Base-by-base conservation (phyloP, 345 rosid species). In the Populus deltoides region DNA sequence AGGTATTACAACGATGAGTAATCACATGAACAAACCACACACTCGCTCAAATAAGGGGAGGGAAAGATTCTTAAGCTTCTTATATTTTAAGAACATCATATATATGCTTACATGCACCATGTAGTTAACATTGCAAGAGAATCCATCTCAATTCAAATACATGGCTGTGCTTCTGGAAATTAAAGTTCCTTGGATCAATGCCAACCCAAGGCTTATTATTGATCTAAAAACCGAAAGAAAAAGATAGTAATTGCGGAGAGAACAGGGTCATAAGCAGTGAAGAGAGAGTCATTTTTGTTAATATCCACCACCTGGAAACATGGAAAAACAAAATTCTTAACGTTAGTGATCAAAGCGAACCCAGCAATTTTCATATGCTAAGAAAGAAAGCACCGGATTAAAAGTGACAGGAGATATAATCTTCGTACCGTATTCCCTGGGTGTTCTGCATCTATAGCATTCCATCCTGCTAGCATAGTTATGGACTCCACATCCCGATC, bases 391-490 rank as follows among this genome's bases (percentile, higher is more conserved):
- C 47, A 43, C 43, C 13, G 47, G 47, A 10, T n/a, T 1, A 9
- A 59, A 59, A 4, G 63, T n/a, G 25, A 12, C 29, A 3, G 4
- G 6, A n/a, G 25, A 24, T 59, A 11, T 8, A 27, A 72, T 73
- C 29, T 27, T 33, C 74, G 33, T 61, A 76, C 83, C 75, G 18
- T 67, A 80, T 61, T 41, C 78, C 68, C 45, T 81, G 22, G 86
- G 84, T 38, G 77, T 78, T 65, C 61, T 75, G 86, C 86, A 84
- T 75, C 53, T 84, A 66, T 65, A 84, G 59, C 86, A 84, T 51
- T 84, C 86, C 17, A 59, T 75, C 84, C 86, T 78, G 86, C 86
- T 68, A 39, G 86, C 84, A 62, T 81, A 84, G 38, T 84, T 84
- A 66, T 84, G 86, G 31, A 72, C 75, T 17, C 84, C 86, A 72